Base-by-base conservation (phyloP, 306 rosid genomes). In the Trifolium subterraneum region DNA sequence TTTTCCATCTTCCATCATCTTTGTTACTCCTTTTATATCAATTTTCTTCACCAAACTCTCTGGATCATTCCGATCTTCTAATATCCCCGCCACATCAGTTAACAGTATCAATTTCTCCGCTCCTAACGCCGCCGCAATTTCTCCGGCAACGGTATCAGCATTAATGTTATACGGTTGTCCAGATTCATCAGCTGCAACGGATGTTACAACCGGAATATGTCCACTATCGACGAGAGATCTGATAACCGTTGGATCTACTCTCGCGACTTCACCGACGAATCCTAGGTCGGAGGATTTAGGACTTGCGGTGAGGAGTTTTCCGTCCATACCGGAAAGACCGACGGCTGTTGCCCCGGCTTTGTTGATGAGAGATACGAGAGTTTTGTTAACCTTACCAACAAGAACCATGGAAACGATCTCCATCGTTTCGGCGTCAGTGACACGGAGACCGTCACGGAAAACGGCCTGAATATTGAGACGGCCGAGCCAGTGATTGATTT, bases 341-440 rank as follows among this genome's bases (percentile, higher is more conserved):
- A 90, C 89, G 6, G 96, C 96, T 14, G 83, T 90, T 36, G 88
- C 98, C 4, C 97, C 97, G 4, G 93, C 94, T 31, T 82, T 87
- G 75, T 93, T 88, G 76, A 91, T 89, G 2, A 91, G 70, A 0
- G 97, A 91, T 6, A 93, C 98, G 11, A 91, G 75, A 22, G 84
- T 78, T 64, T 93, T 93, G 79, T 93, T 91, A 15, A 91, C 98
- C 54, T 88, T 90, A 0, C 97, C 98, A n/a, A 86, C 94, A 45
- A 93, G 84, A 4, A 93, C 98, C 98, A 93, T 93, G 52, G 98
- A 93, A 14, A 93, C 97, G 38, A 93, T 88, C 86, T 93, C 97
- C 98, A 93, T 93, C 2, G 98, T 93, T 10, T 84, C 79, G 0
- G 92, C 84, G 60, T 93, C 92, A 13, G 98, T 93, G 56, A 93